phyloP scores from a whole-genome alignment of 768 basidiomycete species.

The Leucogyrophana mollusca region DNA sequence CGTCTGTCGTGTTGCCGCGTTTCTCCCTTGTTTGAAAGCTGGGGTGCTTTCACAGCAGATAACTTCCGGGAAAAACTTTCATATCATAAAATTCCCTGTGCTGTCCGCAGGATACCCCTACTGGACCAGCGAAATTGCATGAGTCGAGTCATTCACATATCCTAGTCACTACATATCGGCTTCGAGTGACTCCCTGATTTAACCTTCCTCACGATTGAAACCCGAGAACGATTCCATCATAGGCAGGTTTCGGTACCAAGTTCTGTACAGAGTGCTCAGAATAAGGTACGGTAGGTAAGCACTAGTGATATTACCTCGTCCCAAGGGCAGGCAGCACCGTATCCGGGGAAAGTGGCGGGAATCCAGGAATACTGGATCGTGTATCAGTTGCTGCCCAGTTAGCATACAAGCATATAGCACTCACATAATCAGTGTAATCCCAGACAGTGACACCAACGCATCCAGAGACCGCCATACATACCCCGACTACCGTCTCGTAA shows the following conservation, averaged over 20 bases:
- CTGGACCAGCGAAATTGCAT: too few relatives aligned
- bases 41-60: too few relatives aligned
- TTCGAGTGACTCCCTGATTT: too few relatives aligned
- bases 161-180: too few relatives aligned
- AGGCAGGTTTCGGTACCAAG: conserved; percentile 43
- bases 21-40: too few relatives aligned
- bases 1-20: too few relatives aligned
- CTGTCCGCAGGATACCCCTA: too few relatives aligned
- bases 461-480: conserved; percentile 42
- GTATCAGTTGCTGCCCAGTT: neutral
- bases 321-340: conserved; percentile 35
- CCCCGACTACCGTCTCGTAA: conserved; percentile 53
- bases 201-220: too few relatives aligned
- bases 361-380: conserved; percentile 32
- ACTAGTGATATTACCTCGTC: conserved; percentile 28
- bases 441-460: conserved; percentile 40
- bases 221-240: conserved; percentile 41
- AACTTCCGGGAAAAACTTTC: too few relatives aligned
- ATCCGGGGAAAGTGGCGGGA: conserved; percentile 29
- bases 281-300: too few relatives aligned
- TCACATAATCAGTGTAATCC: conserved; percentile 40
- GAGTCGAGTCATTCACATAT: too few relatives aligned
- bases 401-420: neutral
- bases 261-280: conserved; percentile 23
- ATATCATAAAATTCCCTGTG: too few relatives aligned